Base-by-base conservation (phyloP, 2,329 filamentous ascomycete genomes). In the Parastagonospora avenae region DNA sequence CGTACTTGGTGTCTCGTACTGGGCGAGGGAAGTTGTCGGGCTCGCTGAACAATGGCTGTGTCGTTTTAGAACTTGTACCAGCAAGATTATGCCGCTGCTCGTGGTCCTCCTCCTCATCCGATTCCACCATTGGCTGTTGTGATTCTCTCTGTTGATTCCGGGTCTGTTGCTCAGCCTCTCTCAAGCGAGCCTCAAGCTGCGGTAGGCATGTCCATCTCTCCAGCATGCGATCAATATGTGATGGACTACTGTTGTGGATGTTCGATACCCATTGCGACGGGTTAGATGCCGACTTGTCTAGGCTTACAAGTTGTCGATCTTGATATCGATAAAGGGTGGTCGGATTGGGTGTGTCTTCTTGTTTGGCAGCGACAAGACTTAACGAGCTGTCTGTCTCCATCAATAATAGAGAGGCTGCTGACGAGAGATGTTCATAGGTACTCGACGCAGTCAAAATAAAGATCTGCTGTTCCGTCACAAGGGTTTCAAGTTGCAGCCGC, bases 381-480 rank as follows among this genome's bases (percentile, higher is more conserved):
- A 61, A 61, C 8, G 66, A 67, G 49, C 63, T 69, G 39, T 70
- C 68, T 4, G 54, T 37, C 40, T 73, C 69, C 61, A 66, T 68
- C 32, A 71, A 36, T 8, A 69, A 46, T 9, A 52, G 52, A 8
- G 57, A 50, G 40, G 62, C 54, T 8, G 52, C 27, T 35, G 41
- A 46, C 33, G 62, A 48, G 7, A 42, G 11, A 15, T 54, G 41
- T 31, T 68, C 53, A 28, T 68, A 62, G 4, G 55, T 46, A 14
- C 59, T 58, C 8, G 46, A 53, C 7, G 67, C 64, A 11, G 57
- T 56, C 5, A 73, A 42, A 24, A 75, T 67, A 2, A 68, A 63
- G 39, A 73, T 56, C 46, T 76, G 74, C 42, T 76, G 74, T 42
- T 76, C 73, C 33, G 75, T 69, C 15, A 76, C 64, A 6, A 75